Conservation (phyloP, 1,284 basidiomycete species). For the Cutaneotrichosporon cutaneum region DNA sequence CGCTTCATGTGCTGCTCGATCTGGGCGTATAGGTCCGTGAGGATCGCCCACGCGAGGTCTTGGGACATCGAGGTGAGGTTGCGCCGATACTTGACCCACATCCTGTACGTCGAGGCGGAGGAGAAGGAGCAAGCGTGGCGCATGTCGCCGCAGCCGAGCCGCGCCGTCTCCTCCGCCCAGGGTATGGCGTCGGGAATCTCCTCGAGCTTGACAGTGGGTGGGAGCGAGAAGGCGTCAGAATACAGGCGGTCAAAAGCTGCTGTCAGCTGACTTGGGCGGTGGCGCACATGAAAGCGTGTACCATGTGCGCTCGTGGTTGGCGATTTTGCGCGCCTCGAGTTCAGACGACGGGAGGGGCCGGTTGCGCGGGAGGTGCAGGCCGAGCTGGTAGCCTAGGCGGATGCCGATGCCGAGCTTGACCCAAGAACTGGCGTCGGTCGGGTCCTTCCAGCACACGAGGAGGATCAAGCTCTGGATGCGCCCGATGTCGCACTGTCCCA, state of each 20-base stretch:
- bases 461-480: slow-evolving; percentile 22
- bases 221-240: slow-evolving; percentile 18
- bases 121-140: slow-evolving; percentile 22
- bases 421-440: slow-evolving; percentile 20
- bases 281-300: slow-evolving; percentile 16
- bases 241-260: slow-evolving; percentile 17
- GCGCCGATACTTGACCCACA: slow-evolving; percentile 22
- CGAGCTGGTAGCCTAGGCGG: slow-evolving; percentile 21
- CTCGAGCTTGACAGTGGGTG: slow-evolving; percentile 17
- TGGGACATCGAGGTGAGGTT: slow-evolving; percentile 12
- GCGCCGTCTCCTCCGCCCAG: slow-evolving; percentile 23
- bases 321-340: slow-evolving; percentile 12
- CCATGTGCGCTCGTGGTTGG: slow-evolving; percentile 23
- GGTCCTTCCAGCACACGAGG: slow-evolving; percentile 22
- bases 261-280: neutral
- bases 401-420: slow-evolving; percentile 25
- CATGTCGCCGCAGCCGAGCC: slow-evolving; percentile 22
- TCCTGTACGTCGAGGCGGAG: slow-evolving; percentile 22
- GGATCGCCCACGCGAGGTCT: slow-evolving; percentile 15
- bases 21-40: slow-evolving; percentile 20
- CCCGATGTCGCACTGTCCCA: slow-evolving; percentile 10
- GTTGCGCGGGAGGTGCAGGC: slow-evolving; percentile 17
- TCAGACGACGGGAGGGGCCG: slow-evolving; percentile 10
- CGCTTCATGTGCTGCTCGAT: slow-evolving; percentile 20
- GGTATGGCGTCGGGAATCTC: slow-evolving; percentile 15